These are phyloP conservation scores for Tuber indicum DNA, from an alignment of 495 filamentous ascomycete species.

Conservation along the genomic window DNA sequence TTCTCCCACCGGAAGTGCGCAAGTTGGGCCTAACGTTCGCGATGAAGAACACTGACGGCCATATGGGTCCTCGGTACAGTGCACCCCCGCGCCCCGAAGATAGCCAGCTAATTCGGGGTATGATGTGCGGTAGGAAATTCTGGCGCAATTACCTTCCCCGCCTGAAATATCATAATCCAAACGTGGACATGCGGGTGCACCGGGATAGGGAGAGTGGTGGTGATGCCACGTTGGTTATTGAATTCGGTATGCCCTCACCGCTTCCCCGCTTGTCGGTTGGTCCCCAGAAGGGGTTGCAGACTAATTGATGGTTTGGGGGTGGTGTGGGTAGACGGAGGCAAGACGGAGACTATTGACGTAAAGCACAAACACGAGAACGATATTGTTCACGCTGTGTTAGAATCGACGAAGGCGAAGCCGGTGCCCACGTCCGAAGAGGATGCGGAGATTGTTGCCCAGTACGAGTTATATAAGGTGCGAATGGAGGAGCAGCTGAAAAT, in stretches of 20 bases:
- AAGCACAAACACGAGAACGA: slow-evolving; percentile 54
- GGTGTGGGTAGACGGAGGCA: slow-evolving; percentile 15
- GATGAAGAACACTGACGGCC: slow-evolving; percentile 56
- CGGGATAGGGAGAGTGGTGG: slow-evolving; percentile 54
- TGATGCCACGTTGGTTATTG: slow-evolving; percentile 66
- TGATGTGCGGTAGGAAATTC: slow-evolving; percentile 58
- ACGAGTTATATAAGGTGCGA: slow-evolving; percentile 53
- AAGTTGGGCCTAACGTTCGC: slow-evolving; percentile 80
- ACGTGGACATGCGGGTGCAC: slow-evolving; percentile 71
- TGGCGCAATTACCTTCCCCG: slow-evolving; percentile 75
- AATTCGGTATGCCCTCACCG: slow-evolving; percentile 51
- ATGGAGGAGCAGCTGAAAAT: slow-evolving; percentile 52
- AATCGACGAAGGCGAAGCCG: slow-evolving; percentile 59
- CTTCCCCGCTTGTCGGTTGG: slow-evolving; percentile 3
- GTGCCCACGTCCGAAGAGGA: slow-evolving; percentile 59
- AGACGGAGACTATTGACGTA: slow-evolving; percentile 54
- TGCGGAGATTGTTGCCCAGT: slow-evolving; percentile 51
- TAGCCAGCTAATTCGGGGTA: not conserved
- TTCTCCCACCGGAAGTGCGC: slow-evolving; percentile 71
- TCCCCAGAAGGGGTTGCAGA: not conserved
- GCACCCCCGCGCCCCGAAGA: not conserved
- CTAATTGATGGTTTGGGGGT: not conserved
- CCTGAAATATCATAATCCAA: slow-evolving; percentile 90
- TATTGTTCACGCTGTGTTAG: slow-evolving; percentile 64
- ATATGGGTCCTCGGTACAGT: slow-evolving; percentile 70